These are phyloP conservation scores for Nidula niveotomentosa DNA, from an alignment of 1,284 basidiomycete species.

Conservation along the genomic window DNA sequence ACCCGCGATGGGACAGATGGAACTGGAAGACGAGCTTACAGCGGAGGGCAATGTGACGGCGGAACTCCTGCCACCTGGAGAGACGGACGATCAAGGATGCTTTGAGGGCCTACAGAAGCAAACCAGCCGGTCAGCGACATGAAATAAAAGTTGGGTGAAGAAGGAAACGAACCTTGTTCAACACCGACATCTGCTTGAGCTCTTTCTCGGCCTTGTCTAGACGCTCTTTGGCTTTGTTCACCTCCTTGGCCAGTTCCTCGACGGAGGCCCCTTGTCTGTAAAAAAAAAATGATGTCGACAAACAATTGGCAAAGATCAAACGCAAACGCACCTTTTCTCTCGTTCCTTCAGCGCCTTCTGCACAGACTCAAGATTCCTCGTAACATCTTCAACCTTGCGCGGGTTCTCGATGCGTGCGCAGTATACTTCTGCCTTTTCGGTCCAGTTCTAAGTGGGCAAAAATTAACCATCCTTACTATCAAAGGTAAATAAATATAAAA, in stretches of 20 bases:
- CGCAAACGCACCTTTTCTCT: conserved; percentile 56
- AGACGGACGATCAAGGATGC: conserved; percentile 66
- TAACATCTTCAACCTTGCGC: conserved; percentile 53
- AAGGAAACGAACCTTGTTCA: conserved; percentile 57
- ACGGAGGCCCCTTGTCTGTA: conserved; percentile 73
- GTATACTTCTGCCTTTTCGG: conserved; percentile 59
- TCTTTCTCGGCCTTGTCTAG: conserved; percentile 61
- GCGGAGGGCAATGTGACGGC: conserved; percentile 81
- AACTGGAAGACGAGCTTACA: conserved; percentile 84
- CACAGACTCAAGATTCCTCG: conserved; percentile 63
- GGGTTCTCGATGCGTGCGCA: conserved; percentile 61
- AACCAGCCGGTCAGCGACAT: no score
- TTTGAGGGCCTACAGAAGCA: conserved; percentile 49
- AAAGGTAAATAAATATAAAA: not conserved
- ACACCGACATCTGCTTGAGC: conserved; percentile 54
- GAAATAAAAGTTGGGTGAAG: no score
- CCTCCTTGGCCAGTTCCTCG: conserved; percentile 73
- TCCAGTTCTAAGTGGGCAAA: conserved; percentile 54
- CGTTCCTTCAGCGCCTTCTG: conserved; percentile 69
- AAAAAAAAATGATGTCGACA: not conserved
- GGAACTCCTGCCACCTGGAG: conserved; percentile 84
- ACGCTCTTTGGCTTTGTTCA: conserved; percentile 59
- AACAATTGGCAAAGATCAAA: no score
- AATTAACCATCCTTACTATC: not conserved
- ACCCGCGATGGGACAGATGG: conserved; percentile 84